phyloP scores from a whole-genome alignment of 148 eudicot species.

The Mesembryanthemum crystallinum region DNA sequence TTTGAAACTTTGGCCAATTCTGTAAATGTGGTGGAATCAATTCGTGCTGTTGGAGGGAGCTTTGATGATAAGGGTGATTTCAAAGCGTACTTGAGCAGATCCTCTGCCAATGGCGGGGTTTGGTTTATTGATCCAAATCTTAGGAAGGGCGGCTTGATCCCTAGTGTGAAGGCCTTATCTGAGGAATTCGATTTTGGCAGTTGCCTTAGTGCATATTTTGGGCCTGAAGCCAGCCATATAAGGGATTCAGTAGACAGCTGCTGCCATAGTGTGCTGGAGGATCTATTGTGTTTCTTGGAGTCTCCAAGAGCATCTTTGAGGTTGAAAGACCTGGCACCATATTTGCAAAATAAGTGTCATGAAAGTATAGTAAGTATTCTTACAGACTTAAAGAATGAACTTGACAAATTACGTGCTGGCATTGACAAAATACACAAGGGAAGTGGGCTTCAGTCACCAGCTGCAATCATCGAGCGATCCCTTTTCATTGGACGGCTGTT shows the following conservation, averaged over 20 bases:
- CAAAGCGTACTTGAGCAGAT: constrained; percentile 53
- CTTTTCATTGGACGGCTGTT: constrained; percentile 80
- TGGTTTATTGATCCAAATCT: constrained; percentile 72
- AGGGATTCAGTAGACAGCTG: constrained; percentile 85
- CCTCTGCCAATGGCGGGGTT: constrained; percentile 68
- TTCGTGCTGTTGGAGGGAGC: constrained; percentile 41
- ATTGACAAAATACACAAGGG: constrained; percentile 40
- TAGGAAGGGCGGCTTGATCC: constrained; percentile 44
- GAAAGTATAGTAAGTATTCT: constrained; percentile 58
- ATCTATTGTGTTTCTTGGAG: constrained; percentile 74
- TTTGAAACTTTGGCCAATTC: constrained; percentile 43
- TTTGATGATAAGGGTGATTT: constrained; percentile 45
- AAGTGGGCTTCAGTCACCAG: constrained; percentile 33
- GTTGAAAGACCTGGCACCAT: constrained; percentile 63
- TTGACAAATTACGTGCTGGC: constrained; percentile 54
- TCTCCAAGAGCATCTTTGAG: constrained; percentile 91
- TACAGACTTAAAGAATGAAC: constrained; percentile 63
- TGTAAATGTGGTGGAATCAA: constrained; percentile 60
- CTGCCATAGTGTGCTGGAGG: constrained; percentile 72
- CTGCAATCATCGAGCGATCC: constrained; percentile 67
- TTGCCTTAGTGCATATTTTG: constrained; percentile 84
- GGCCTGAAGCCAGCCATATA: constrained; percentile 70
- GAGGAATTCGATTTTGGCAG: constrained; percentile 70
- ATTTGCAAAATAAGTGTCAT: constrained; percentile 74
- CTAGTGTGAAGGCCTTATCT: constrained; percentile 42